phyloP scores from a whole-genome alignment of 805 yeast species.

The Wickerhamia fluorescens region DNA sequence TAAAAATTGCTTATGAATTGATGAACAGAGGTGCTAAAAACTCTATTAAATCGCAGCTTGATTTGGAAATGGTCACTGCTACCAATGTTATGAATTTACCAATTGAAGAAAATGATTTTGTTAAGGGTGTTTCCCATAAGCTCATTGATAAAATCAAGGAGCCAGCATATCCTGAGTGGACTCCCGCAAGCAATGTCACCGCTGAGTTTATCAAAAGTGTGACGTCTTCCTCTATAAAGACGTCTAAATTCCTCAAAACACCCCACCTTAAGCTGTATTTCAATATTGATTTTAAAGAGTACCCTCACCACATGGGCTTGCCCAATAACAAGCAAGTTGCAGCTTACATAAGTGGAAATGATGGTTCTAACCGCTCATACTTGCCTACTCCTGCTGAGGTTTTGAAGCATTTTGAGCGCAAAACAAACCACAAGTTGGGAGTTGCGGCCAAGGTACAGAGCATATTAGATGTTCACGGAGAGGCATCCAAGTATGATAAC shows the following conservation, averaged over 20 bases:
- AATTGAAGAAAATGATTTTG: slow-evolving; percentile 50
- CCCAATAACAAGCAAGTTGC: slow-evolving; percentile 66
- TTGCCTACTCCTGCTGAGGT: slow-evolving; percentile 68
- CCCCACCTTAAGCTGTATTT: slow-evolving; percentile 35
- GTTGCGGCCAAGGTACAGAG: slow-evolving; percentile 52
- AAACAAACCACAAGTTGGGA: slow-evolving; percentile 51
- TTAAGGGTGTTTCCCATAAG: slow-evolving; percentile 60
- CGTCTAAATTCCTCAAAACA: slow-evolving; percentile 18
- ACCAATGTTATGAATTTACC: slow-evolving; percentile 57
- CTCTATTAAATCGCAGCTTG: slow-evolving; percentile 59
- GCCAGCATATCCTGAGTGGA: slow-evolving; percentile 44
- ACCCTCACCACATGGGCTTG: slow-evolving; percentile 69
- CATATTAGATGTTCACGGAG: slow-evolving; percentile 53
- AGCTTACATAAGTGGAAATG: slow-evolving; percentile 62
- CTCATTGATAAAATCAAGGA: slow-evolving; percentile 53
- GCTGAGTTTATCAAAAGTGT: slow-evolving; percentile 14
- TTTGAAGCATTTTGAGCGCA: slow-evolving; percentile 49
- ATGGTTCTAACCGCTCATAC: slow-evolving; percentile 55
- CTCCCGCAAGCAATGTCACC: slow-evolving; percentile 16
- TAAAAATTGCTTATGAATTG: slow-evolving; percentile 64
- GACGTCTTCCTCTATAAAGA: slow-evolving; percentile 12
- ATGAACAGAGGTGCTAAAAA: slow-evolving; percentile 53
- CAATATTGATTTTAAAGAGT: slow-evolving; percentile 33
- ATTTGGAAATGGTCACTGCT: slow-evolving; percentile 70
- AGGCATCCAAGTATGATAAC: slow-evolving; percentile 30